Base-by-base conservation (phyloP, 805 yeast genomes). In the Candida maltosa region DNA sequence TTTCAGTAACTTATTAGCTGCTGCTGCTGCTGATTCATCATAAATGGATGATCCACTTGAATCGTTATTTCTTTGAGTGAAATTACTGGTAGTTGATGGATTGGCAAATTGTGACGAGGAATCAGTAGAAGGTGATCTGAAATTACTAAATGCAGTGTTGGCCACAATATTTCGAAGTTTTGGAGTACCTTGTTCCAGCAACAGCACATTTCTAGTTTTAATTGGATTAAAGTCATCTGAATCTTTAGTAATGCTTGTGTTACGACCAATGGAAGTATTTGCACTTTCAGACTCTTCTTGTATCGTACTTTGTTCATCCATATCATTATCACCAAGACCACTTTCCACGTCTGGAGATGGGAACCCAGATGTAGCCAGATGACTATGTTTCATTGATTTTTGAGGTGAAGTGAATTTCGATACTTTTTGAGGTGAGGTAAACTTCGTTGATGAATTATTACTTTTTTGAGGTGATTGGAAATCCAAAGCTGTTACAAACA, bases 141-240 rank as follows among this genome's bases (percentile, higher is more conserved):
- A 56, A 25, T 54, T 55, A 33, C 42, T 54, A 39, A 60, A 60
- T 2, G 58, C 64, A 2, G 65, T 60, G 35, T 60, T 60, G 12
- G 58, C 54, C 3, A 49, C 34, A n/a, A 34, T 22, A 12, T 16
- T 32, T 11, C 24, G 27, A 4, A 34, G 18, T 11, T 34, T 26
- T 7, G 12, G 31, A 20, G 7, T n/a, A 29, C 14, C 31, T n/a
- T n/a, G n/a, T n/a, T n/a, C n/a, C n/a, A n/a, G n/a, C n/a, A n/a
- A n/a, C 31, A 29, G 31, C 26, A 29, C n/a, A 9, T 15, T 17
- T 6, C 26, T 26, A 12, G 15, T 6, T 10, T 12, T 10, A 7
- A 25, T 25, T 25, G 6, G n/a, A 8, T 25, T 8, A 8, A 25
- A 6, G n/a, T 11, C n/a, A n/a, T n/a, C n/a, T n/a, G n/a, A n/a